Conservation (phyloP, 148 eudicot genomes). For the Cornus suecica region DNA sequence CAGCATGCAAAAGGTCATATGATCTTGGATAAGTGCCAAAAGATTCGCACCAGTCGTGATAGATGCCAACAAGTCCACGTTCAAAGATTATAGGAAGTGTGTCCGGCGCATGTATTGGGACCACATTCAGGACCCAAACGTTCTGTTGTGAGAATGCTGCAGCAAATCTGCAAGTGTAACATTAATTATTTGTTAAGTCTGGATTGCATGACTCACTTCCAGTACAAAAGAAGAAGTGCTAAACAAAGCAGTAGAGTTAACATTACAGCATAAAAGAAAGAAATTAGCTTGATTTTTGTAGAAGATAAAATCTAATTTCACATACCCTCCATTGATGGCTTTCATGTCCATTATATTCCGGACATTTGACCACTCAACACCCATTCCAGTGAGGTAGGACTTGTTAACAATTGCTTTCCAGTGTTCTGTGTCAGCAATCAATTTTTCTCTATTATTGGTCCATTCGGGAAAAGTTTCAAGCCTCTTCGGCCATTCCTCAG, state of each 20-base stretch:
- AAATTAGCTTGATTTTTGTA: neutral
- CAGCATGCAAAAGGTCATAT: slow-evolving; percentile 90
- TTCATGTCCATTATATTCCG: slow-evolving; percentile 98
- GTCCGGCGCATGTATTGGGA: slow-evolving; percentile 87
- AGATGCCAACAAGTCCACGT: slow-evolving; percentile 84
- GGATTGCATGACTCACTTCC: neutral
- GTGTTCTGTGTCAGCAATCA: slow-evolving; percentile 68
- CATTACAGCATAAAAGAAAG: neutral
- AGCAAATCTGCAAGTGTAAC: slow-evolving; percentile 63
- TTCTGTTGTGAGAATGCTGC: slow-evolving; percentile 76
- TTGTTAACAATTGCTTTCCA: slow-evolving; percentile 83
- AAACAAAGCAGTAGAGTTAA: neutral
- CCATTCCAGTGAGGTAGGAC: slow-evolving; percentile 80
- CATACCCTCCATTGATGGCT: slow-evolving; percentile 92
- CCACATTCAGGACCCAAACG: slow-evolving; percentile 97
- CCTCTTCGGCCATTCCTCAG: slow-evolving; percentile 96
- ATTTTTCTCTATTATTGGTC: slow-evolving; percentile 73
- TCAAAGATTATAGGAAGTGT: slow-evolving; percentile 92
- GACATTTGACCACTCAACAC: slow-evolving; percentile 78
- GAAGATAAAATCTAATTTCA: neutral
- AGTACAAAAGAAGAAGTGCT: neutral
- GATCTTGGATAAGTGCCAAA: slow-evolving; percentile 95
- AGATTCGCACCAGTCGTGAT: slow-evolving; percentile 99
- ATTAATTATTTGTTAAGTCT: neutral
- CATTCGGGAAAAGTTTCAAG: slow-evolving; percentile 89